phyloP scores from a whole-genome alignment of 441 rosid genomes.

The Geranium incanum region DNA sequence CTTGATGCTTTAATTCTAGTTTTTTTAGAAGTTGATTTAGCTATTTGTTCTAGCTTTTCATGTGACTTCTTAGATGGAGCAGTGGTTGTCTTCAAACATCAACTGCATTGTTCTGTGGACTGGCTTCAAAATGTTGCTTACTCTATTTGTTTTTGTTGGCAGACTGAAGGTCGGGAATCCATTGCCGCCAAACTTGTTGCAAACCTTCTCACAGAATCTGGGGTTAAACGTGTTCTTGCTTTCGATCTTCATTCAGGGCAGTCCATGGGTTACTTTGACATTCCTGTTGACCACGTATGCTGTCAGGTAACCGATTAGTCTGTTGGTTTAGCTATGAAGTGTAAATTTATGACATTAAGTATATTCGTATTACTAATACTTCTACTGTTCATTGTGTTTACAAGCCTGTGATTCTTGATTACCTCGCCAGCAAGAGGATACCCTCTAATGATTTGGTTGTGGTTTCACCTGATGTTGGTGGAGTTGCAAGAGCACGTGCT shows the following conservation, averaged over 20 bases:
- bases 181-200: slow-evolving; percentile 75
- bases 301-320: slow-evolving; percentile 36
- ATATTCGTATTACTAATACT: not conserved
- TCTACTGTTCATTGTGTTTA: not conserved
- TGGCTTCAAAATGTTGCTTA: slow-evolving; percentile 7
- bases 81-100: not conserved
- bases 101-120: not conserved
- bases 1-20: not conserved
- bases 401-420: slow-evolving; percentile 70
- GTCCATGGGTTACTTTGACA: slow-evolving; percentile 76
- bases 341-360: not conserved
- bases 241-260: slow-evolving; percentile 70
- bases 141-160: slow-evolving; percentile 13
- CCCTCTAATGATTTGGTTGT: slow-evolving; percentile 57
- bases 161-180: slow-evolving; percentile 76
- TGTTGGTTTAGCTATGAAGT: not conserved
- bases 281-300: slow-evolving; percentile 65
- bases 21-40: not conserved
- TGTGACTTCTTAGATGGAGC: not conserved
- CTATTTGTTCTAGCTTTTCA: not conserved
- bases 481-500: slow-evolving; percentile 72
- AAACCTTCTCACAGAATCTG: slow-evolving; percentile 65
- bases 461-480: slow-evolving; percentile 71
- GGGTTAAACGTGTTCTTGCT: slow-evolving; percentile 66
- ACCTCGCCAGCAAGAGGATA: slow-evolving; percentile 67